Base-by-base conservation (phyloP, 345 rosid species). In the Moringa oleifera region DNA sequence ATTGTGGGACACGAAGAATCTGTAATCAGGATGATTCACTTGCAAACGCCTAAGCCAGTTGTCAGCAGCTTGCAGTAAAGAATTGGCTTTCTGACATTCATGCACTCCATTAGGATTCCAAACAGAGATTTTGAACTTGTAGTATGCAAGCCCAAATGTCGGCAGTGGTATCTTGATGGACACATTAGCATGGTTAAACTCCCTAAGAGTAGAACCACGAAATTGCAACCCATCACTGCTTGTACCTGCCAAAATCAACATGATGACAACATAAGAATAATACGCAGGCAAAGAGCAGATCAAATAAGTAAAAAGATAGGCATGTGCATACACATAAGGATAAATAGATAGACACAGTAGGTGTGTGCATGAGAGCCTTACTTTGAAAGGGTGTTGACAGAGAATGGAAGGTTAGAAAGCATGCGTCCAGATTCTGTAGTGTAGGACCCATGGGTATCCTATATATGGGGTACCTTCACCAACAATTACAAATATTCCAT, bases 21-120 rank as follows among this genome's bases (percentile, higher is more conserved):
- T 71, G 73, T 71, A 91, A 64, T 87, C 98, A 0, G 92, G 98
- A 75, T 85, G 98, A 46, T 79, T 74, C 2, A 89, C 96, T 74
- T 74, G 81, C 76, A 85, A 65, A 54, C 21, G 72, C 77, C 71
- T 81, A 22, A 91, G 90, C 98, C 92, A 87, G 61, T 79, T 77
- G 62, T 85, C 95, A 20, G 98, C 95, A 23, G 73, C 80, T 71
- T 52, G 79, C 65, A 72, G 57, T 59, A 91, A 77, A 18, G 86
- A 87, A 67, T 67, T 72, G 8, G 82, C 79, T 74, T 81, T 85
- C 55, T 74, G 79, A 58, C 70, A 65, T 69, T 87, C 89, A 57
- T 74, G 31, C 57, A 59, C 71, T 65, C 81, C 88, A 68, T 75
- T 76, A 20, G 79, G 73, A 47, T 81, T 82, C 98, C 98, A 91